A percentile compares a stretch with the other conserved stretches of the same genome.
These are phyloP conservation scores for Torrubiella hemipterigena DNA, from an alignment of 2,329 filamentous ascomycete genomes.

Conservation along the genomic window DNA sequence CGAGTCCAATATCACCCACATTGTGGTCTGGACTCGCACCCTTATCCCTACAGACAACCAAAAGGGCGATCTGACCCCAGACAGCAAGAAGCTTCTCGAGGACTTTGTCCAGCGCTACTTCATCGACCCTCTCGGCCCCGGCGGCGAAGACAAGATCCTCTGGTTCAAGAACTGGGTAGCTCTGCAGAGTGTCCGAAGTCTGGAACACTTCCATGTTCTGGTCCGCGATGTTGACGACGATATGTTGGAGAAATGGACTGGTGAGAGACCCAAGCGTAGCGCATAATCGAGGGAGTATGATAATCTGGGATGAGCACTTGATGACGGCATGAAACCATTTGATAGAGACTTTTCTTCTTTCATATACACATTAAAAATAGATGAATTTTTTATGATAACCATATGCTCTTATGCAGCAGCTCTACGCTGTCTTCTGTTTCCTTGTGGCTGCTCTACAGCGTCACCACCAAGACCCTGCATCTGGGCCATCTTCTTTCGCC, in stretches of 20 bases:
- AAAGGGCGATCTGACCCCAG: conserved; percentile 60
- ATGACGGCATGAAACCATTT: too few species aligned
- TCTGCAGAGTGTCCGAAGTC: conserved; percentile 73
- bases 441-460: conserved; percentile 21
- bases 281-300: conserved; percentile 7
- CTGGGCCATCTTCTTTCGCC: conserved; percentile 38
- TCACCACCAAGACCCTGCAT: conserved; percentile 24
- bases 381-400: neutral
- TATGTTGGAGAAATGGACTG: conserved; percentile 41
- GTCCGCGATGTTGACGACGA: conserved; percentile 42
- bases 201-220: conserved; percentile 83
- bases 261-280: conserved; percentile 27
- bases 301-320: conserved; percentile 4
- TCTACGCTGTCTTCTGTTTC: conserved; percentile 43
- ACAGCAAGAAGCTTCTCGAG: conserved; percentile 51
- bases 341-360: too few species aligned
- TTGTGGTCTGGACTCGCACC: conserved; percentile 89
- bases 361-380: neutral
- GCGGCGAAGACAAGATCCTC: conserved; percentile 41
- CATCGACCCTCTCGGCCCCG: conserved; percentile 37
- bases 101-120: conserved; percentile 63
- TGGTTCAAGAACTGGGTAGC: conserved; percentile 96
- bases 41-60: conserved; percentile 57
- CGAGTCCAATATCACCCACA: conserved; percentile 53
- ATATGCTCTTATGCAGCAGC: conserved; percentile 26